phyloP scores from a whole-genome alignment of 2,329 filamentous ascomycete genomes.

The Microcyclosporella mali region DNA sequence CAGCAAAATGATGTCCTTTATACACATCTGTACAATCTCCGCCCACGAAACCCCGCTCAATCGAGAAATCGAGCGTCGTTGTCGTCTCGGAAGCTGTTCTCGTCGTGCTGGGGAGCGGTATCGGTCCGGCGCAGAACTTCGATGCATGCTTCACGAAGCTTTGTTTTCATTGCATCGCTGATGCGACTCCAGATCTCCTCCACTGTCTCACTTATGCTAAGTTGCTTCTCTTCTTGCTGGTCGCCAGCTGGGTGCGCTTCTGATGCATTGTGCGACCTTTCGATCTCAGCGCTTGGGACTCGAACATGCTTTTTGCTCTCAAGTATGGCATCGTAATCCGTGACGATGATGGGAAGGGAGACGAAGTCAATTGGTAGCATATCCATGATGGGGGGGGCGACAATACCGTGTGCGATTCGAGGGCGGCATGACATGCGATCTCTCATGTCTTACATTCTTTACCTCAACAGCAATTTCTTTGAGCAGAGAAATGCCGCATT shows the following conservation, averaged over 20 bases:
- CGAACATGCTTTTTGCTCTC: slow-evolving; percentile 2
- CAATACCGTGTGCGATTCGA: neutral
- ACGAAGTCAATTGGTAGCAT: slow-evolving; percentile 18
- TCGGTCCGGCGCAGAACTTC: slow-evolving; percentile 26
- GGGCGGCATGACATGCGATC: too few relatives aligned
- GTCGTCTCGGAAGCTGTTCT: slow-evolving; percentile 19
- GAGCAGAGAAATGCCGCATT: too few relatives aligned
- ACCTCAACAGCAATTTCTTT: too few relatives aligned
- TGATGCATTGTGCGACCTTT: slow-evolving; percentile 1
- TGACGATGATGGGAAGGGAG: slow-evolving; percentile 23
- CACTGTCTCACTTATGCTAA: slow-evolving; percentile 18
- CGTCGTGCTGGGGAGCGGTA: slow-evolving; percentile 8
- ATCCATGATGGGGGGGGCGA: slow-evolving; percentile 1
- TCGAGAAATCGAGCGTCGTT: slow-evolving; percentile 29
- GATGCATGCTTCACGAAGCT: slow-evolving; percentile 23
- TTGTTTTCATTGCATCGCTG: slow-evolving; percentile 21
- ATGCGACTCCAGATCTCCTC: slow-evolving; percentile 13
- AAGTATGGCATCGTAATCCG: slow-evolving; percentile 16
- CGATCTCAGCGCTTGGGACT: slow-evolving; percentile 3
- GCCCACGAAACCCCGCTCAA: slow-evolving; percentile 7
- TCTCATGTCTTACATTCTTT: too few relatives aligned
- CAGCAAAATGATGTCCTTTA: slow-evolving; percentile 7
- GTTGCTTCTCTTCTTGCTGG: slow-evolving; percentile 4
- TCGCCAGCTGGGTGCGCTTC: slow-evolving; percentile 1
- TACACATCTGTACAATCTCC: neutral